Conservation (phyloP, 2,329 filamentous ascomycete genomes). For the Dothistroma septosporum region DNA sequence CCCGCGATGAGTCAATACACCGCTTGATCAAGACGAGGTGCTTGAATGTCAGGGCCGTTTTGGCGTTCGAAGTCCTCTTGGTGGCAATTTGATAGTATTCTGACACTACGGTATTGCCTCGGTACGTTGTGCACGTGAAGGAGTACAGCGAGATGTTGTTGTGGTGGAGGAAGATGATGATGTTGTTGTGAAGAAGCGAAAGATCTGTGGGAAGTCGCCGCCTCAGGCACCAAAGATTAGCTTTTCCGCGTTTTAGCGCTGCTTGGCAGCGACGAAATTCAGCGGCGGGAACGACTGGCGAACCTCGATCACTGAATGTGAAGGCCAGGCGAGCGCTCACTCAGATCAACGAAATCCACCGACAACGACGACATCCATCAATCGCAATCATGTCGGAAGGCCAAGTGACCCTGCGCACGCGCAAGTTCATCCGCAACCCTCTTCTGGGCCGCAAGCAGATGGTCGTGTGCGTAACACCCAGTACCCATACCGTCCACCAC, state of each 20-base stretch:
- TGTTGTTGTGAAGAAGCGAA: background rate
- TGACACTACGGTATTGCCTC: background rate
- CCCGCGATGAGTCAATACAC: too few relatives aligned
- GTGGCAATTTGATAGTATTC: background rate
- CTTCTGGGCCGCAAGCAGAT: constrained; percentile 99
- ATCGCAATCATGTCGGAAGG: constrained; percentile 74
- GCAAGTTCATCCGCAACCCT: constrained; percentile 99
- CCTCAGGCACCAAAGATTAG: background rate
- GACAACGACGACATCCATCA: constrained; percentile 11
- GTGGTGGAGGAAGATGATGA: background rate
- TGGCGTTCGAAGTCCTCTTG: background rate
- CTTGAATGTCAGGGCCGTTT: too few relatives aligned
- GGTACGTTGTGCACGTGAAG: background rate
- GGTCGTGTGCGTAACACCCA: constrained; percentile 67
- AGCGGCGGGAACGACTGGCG: background rate
- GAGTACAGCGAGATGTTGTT: background rate
- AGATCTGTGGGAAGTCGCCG: background rate
- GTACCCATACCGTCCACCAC: constrained; percentile 5
- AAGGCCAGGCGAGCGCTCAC: constrained; percentile 21
- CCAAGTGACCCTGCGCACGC: constrained; percentile 67
- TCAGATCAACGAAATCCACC: background rate
- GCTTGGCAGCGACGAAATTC: background rate
- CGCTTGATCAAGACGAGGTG: too few relatives aligned
- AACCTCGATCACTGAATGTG: background rate
- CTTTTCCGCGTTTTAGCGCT: background rate